phyloP scores from a whole-genome alignment of 2,329 filamentous ascomycete genomes.

The Cercospora janseana region DNA sequence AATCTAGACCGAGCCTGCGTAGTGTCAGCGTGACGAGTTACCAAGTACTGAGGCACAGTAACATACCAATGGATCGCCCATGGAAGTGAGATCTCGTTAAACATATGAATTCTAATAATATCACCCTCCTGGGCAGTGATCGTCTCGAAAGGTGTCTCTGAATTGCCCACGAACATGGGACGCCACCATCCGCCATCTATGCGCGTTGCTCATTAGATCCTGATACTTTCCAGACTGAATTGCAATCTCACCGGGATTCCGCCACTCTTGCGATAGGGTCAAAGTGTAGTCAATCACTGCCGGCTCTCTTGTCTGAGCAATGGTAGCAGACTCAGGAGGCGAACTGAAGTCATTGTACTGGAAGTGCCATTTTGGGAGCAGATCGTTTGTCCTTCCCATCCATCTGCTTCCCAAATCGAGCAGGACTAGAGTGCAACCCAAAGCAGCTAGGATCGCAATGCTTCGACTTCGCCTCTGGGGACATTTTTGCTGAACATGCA shows the following conservation, averaged over 20 bases:
- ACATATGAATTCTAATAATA: constrained; percentile 21
- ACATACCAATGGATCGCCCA: constrained; percentile 17
- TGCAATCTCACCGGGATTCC: constrained; percentile 16
- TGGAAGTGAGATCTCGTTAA: constrained; percentile 21
- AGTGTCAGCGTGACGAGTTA: background rate
- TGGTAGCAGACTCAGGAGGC: background rate
- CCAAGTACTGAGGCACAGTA: background rate
- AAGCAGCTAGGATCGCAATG: background rate
- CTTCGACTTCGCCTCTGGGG: background rate
- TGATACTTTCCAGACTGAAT: background rate
- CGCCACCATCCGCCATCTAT: constrained; percentile 24
- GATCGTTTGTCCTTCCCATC: background rate
- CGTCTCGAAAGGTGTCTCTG: constrained; percentile 21
- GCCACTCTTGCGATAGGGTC: constrained; percentile 21
- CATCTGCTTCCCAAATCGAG: background rate
- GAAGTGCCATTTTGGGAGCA: background rate
- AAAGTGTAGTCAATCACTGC: constrained; percentile 18
- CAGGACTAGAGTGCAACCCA: background rate
- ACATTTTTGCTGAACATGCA: background rate
- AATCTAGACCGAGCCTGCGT: constrained; percentile 10
- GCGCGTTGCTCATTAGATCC: background rate
- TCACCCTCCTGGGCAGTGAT: constrained; percentile 24
- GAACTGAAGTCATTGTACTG: background rate
- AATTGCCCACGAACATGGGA: constrained; percentile 24
- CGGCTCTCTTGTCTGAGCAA: background rate